Evolutionary conservation across 1,139 yeast genomes (phyloP), one percentile per base, ranked within the genome.

Genomic region (Yamadazyma membranifaciens): DNA sequence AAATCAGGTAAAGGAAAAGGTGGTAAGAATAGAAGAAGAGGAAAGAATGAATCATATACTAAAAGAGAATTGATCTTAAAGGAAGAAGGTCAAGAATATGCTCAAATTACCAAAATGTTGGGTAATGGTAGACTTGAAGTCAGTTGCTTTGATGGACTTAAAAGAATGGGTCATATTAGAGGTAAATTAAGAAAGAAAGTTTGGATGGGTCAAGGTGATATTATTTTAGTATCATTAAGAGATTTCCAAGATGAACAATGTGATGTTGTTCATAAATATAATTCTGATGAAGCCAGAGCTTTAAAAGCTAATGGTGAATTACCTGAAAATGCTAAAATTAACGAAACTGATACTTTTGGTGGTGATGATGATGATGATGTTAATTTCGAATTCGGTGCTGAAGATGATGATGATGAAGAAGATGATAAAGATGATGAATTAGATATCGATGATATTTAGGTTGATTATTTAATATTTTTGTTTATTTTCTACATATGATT

Each of bases 191-290:
- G 99, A 79, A 94, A 94, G 83, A 92, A 92, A 81, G 98, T 91
- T 48, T 94, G 99, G 99, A 91, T 94, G 88, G 87, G 88, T 35
- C 98, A 89, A 69, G 98, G 98, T 70, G 99, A 94, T 63, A 94
- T 94, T 56, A 89, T 94, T 53, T 75, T 94, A 60, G 92, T 92
- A 37, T 89, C 97, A 6, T 80, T 94, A 59, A 88, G 99, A 78
- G 99, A 94, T 60, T 94, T 92, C 81, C 97, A 94, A 69, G 98
- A 92, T 61, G 96, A 88, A 51, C 95, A 87, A 66, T 94, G 97
- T 73, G 99, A 94, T 65, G 98, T 94, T 52, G 92, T 94, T 42
- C 95, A 92, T 69, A 92, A 92, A 70, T 94, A 85, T 71, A 89
- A 87, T 64, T 85, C 97, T 36, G 99, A 94, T 60, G 99, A 94